Percentiles rank a stretch among this genome's conserved stretches.
Evolutionary conservation across 305 asterid species (phyloP).

Genomic region (Petunia hybrid): DNA sequence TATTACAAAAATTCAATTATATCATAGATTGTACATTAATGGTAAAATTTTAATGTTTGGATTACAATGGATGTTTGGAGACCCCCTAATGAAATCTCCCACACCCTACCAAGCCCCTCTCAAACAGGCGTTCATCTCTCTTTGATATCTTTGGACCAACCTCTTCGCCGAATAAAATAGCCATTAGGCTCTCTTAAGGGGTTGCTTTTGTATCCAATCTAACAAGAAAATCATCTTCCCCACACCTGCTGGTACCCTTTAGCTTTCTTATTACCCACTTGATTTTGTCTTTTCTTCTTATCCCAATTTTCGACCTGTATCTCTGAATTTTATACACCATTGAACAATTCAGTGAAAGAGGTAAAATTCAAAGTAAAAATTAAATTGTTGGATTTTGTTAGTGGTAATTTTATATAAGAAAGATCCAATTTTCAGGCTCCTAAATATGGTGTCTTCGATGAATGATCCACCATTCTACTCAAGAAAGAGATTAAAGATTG

Average conservation of each 20-base stretch:
- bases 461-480: neutral
- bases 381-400: neutral
- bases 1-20: no score
- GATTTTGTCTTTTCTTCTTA: neutral
- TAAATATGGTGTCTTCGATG: slow-evolving; percentile 23
- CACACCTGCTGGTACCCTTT: neutral
- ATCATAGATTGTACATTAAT: no score
- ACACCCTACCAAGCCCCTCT: no score
- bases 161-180: no score
- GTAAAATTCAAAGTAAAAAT: no score
- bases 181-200: neutral
- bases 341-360: no score
- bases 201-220: neutral
- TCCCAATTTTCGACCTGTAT: neutral
- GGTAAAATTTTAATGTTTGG: no score
- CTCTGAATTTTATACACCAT: neutral
- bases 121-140: no score
- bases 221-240: neutral
- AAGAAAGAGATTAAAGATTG: slow-evolving; percentile 6
- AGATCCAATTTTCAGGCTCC: neutral
- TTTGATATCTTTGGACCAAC: no score
- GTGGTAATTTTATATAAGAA: neutral
- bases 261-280: neutral
- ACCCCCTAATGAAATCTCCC: no score
- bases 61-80: no score